A percentile compares a stretch with the other conserved stretches of the same genome.
These are phyloP conservation scores for Hanseniaspora lindneri DNA, from an alignment of 805 yeast species.

Conservation along the genomic window DNA sequence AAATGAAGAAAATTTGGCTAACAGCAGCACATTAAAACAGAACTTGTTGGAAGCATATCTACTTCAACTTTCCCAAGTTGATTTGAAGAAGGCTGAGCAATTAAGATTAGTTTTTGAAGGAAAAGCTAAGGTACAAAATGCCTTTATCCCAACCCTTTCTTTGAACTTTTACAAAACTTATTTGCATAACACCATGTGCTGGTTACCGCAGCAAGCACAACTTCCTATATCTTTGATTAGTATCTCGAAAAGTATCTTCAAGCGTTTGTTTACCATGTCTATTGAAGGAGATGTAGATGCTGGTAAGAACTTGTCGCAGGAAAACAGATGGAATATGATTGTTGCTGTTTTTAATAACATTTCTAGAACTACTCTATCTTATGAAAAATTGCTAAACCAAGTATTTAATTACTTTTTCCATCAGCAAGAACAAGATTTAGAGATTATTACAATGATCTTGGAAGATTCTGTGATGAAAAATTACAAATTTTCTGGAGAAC, in stretches of 20 bases:
- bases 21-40: constrained; percentile 29
- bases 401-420: constrained; percentile 18
- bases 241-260: constrained; percentile 1
- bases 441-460: constrained; percentile 28
- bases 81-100: constrained; percentile 28
- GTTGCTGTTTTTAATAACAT: constrained; percentile 1
- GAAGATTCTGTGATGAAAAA: constrained; percentile 33
- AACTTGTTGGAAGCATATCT: constrained; percentile 36
- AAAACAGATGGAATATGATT: neutral
- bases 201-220: constrained; percentile 12
- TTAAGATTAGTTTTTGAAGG: constrained; percentile 31
- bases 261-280: constrained; percentile 1
- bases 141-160: constrained; percentile 31
- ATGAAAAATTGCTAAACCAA: constrained; percentile 19
- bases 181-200: constrained; percentile 12
- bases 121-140: constrained; percentile 20
- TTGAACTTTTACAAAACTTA: constrained; percentile 26
- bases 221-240: neutral
- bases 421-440: constrained; percentile 20
- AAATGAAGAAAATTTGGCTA: constrained; percentile 33
- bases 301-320: neutral
- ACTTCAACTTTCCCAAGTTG: constrained; percentile 30
- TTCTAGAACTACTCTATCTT: constrained; percentile 19
- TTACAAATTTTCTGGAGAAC: constrained; percentile 25
- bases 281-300: neutral